Evolutionary conservation across 768 basidiomycete genomes (phyloP).

Genomic region (Pulveroboletus sp.): DNA sequence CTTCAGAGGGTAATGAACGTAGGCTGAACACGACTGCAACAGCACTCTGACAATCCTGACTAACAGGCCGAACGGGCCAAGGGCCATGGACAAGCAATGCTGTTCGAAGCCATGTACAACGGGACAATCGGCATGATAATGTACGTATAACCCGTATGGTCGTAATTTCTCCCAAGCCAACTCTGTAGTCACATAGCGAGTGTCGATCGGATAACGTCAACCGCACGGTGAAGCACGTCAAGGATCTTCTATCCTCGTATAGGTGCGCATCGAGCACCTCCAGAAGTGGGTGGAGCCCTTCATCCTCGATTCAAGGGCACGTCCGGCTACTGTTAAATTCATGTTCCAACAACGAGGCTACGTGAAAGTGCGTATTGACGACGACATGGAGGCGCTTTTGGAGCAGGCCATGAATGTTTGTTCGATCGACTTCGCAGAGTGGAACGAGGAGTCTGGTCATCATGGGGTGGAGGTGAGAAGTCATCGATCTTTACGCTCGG

Average conservation of each 20-base stretch:
- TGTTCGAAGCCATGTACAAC: conserved; percentile 58
- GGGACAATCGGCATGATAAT: conserved; percentile 60
- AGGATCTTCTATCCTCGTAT: conserved; percentile 45
- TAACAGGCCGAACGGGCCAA: conserved; percentile 46
- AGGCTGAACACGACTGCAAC: neutral
- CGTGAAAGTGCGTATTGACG: conserved; percentile 41
- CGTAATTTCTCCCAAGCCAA: conserved; percentile 11
- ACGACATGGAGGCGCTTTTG: conserved; percentile 33
- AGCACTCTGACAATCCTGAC: neutral
- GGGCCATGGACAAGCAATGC: conserved; percentile 43
- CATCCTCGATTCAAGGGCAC: conserved; percentile 40
- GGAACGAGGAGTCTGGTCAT: conserved; percentile 30
- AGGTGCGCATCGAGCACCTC: conserved; percentile 33
- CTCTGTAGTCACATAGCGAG: conserved; percentile 37
- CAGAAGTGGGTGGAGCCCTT: neutral
- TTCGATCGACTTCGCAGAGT: conserved; percentile 43
- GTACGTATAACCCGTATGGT: conserved; percentile 36
- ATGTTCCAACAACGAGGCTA: conserved; percentile 57
- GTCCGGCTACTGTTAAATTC: conserved; percentile 58
- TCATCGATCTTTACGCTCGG: neutral
- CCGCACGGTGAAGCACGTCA: conserved; percentile 54
- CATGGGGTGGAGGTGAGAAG: conserved; percentile 33
- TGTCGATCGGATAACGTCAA: conserved; percentile 62
- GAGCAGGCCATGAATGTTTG: conserved; percentile 38
- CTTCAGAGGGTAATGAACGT: conserved; percentile 43